These are phyloP conservation scores for Trichoderma koningii DNA, from an alignment of 2,329 filamentous ascomycete genomes.

Conservation along the genomic window DNA sequence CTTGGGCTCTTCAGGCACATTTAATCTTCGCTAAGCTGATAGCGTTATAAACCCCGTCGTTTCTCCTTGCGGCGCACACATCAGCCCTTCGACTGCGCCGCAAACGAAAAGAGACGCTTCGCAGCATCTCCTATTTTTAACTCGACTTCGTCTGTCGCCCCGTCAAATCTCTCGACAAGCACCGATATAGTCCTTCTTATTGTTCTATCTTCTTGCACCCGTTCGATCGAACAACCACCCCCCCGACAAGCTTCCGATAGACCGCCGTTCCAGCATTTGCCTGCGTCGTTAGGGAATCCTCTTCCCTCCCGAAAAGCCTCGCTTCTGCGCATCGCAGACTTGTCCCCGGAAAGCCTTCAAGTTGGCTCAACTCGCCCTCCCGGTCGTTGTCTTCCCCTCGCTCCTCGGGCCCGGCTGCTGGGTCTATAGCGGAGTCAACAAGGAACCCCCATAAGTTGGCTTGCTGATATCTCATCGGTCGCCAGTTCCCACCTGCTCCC, in stretches of 20 bases:
- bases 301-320: neutral
- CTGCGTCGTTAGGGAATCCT: neutral
- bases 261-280: neutral
- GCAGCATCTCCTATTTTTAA: slow-evolving; percentile 13
- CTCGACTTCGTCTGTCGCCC: neutral
- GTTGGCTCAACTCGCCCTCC: slow-evolving; percentile 83
- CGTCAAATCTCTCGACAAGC: slow-evolving; percentile 1
- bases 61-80: slow-evolving; percentile 27
- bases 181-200: neutral
- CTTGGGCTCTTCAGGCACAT: neutral
- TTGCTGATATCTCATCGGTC: slow-evolving; percentile 4
- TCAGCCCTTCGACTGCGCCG: slow-evolving; percentile 19
- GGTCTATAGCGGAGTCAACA: slow-evolving; percentile 96
- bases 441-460: slow-evolving; percentile 90
- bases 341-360: slow-evolving; percentile 64
- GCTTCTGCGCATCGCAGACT: slow-evolving; percentile 18
- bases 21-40: slow-evolving; percentile 22
- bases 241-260: neutral
- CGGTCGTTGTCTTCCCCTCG: slow-evolving; percentile 74
- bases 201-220: neutral
- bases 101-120: slow-evolving; percentile 22
- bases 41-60: slow-evolving; percentile 26
- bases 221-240: neutral
- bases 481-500: slow-evolving; percentile 10
- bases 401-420: slow-evolving; percentile 89